Conservation (phyloP, 2,329 filamentous ascomycete genomes). For the Penicillium sp. region DNA sequence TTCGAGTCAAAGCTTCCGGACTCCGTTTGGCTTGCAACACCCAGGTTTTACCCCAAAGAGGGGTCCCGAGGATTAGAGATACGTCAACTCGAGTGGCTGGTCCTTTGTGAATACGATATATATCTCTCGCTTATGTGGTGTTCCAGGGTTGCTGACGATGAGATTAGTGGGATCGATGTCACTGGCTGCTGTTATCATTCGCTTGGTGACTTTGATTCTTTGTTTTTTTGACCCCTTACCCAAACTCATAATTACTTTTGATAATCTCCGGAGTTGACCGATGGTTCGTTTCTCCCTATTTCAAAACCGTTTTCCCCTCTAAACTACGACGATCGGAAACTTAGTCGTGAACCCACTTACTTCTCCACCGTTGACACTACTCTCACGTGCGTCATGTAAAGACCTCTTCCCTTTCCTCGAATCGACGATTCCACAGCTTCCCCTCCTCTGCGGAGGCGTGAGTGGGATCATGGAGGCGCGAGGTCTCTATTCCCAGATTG, state of each 20-base stretch:
- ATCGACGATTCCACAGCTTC: slow-evolving; percentile 4
- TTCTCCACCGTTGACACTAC: slow-evolving; percentile 3
- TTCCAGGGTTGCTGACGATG: background rate
- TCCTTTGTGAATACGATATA: background rate
- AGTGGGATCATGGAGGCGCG: slow-evolving; percentile 29
- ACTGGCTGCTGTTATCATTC: slow-evolving; percentile 12
- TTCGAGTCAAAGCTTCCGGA: slow-evolving; percentile 17
- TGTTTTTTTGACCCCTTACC: slow-evolving; percentile 3
- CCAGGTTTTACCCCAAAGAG: background rate
- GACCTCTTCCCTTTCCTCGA: background rate
- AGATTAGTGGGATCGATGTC: slow-evolving; percentile 12
- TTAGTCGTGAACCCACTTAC: slow-evolving; percentile 5
- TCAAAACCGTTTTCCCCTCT: background rate
- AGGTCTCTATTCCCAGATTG: slow-evolving; percentile 45
- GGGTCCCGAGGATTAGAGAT: background rate
- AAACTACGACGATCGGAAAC: background rate
- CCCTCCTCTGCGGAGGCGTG: slow-evolving; percentile 35
- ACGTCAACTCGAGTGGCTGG: slow-evolving; percentile 3
- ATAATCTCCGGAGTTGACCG: slow-evolving; percentile 7
- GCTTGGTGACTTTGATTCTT: background rate
- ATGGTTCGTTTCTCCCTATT: background rate
- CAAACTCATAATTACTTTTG: slow-evolving; percentile 8
- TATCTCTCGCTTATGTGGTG: background rate
- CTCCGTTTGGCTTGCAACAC: slow-evolving; percentile 2
- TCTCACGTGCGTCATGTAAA: slow-evolving; percentile 24